Evolutionary conservation across 768 basidiomycete genomes (phyloP), one percentile per base, ranked within the genome.

Genomic region (Cystofilobasidium bisporidii): DNA sequence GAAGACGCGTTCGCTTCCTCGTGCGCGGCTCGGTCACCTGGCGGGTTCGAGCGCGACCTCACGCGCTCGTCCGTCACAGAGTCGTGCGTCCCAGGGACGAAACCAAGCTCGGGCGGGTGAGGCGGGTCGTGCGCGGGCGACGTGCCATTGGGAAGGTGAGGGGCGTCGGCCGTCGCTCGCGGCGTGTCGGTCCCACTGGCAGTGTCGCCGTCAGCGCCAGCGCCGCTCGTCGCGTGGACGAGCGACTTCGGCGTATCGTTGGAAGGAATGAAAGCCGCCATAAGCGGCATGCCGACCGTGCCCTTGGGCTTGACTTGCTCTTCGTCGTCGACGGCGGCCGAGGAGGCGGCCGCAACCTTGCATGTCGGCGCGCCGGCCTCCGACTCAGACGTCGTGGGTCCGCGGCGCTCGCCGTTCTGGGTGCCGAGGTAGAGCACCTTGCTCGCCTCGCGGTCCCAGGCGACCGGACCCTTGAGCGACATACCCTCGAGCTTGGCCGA

Each of bases 391-490:
- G n/a, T n/a, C n/a, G n/a, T n/a, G n/a, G n/a, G n/a, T n/a, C n/a
- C 43, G 43, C 60, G 33, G 6, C 3, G 3, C 45, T 61, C 12
- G 11, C 60, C 60, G 28, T 20, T 24, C 15, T 36, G 24, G 17
- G 40, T 61, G 26, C 60, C 60, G 22, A 61, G 33, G 36, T 28
- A 40, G 10, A 22, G 24, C 14, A 68, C 61, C 53, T 43, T 32
- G n/a, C 58, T 40, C 43, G 43, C 57, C 58, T 60, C 30, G 1
- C 28, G n/a, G 43, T 68, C 62, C 61, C 61, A 68, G 22, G 18
- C 24, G 26, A 63, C 47, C 10, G 67, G 67, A 0, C 68, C 68
- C 10, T n/a, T 32, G 5, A 69, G 47, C 63, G 45, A 60, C 22
- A 53, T 47, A 8, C 30, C 63, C 18, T 32, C 61, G 30, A 64